Conservation (phyloP, 441 rosid genomes). For the Pelargonium citronellum region DNA sequence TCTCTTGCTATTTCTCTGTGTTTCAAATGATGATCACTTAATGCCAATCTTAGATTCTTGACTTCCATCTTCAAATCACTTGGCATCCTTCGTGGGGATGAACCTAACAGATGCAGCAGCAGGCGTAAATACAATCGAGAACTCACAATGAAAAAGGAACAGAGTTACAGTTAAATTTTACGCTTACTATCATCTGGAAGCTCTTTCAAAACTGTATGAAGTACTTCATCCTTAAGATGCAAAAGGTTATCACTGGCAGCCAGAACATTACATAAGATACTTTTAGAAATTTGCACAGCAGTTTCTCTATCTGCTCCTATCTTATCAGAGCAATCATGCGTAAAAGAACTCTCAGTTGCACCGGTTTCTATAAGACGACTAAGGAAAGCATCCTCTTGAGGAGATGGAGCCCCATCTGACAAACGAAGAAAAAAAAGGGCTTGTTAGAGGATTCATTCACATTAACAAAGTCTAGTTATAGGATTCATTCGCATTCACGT, state of each 20-base stretch:
- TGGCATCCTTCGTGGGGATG: constrained; percentile 41
- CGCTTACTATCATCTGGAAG: constrained; percentile 47
- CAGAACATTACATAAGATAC: constrained; percentile 42
- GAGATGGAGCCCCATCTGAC: constrained; percentile 46
- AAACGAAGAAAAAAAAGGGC: constrained; percentile 20
- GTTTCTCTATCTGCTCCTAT: constrained; percentile 40
- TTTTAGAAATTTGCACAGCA: constrained; percentile 38
- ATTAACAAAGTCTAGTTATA: constrained; percentile 19
- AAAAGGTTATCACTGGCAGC: constrained; percentile 49
- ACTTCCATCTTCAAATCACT: constrained; percentile 50
- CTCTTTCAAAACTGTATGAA: constrained; percentile 42
- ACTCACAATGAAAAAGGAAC: constrained; percentile 12
- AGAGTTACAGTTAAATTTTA: constrained; percentile 4
- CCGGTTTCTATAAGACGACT: constrained; percentile 67
- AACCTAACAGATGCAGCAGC: constrained; percentile 43
- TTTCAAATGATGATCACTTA: constrained; percentile 64
- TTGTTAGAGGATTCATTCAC: constrained; percentile 30
- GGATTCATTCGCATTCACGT: constrained; percentile 18
- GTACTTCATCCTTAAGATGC: constrained; percentile 55
- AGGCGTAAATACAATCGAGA: constrained; percentile 18
- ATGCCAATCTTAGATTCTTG: constrained; percentile 50
- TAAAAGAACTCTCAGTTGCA: constrained; percentile 74
- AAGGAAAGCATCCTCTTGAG: constrained; percentile 51
- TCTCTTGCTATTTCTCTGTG: constrained; percentile 56
- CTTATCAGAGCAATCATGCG: constrained; percentile 35